Evolutionary conservation across 768 basidiomycete species (phyloP).

Genomic region (Lentinula aciculospora): DNA sequence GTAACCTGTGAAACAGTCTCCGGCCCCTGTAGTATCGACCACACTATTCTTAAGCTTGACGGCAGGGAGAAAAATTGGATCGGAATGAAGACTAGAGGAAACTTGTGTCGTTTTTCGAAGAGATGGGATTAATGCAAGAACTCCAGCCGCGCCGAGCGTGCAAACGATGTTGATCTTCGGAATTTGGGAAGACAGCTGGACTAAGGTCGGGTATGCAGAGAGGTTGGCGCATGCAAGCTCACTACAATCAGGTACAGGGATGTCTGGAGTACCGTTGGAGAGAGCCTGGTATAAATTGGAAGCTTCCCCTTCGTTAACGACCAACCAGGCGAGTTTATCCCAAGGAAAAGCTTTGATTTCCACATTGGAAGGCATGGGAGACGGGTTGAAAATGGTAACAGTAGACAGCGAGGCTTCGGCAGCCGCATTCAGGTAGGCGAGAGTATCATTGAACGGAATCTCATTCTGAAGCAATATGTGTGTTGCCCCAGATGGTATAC

Average conservation of each 20-base stretch:
- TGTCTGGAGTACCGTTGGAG: not conserved
- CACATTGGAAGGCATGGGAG: conserved; percentile 39
- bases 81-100: conserved; percentile 5
- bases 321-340: conserved; percentile 45
- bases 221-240: conserved; percentile 15
- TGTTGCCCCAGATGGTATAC: conserved; percentile 29
- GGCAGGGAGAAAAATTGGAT: conserved; percentile 38
- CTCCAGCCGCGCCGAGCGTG: conserved; percentile 49
- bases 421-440: conserved; percentile 27
- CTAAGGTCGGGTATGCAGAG: conserved; percentile 12
- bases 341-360: conserved; percentile 44
- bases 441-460: conserved; percentile 38
- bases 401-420: conserved; percentile 14
- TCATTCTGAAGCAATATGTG: conserved; percentile 60
- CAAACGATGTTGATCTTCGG: conserved; percentile 44
- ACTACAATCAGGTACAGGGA: conserved; percentile 15
- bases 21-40: conserved; percentile 57
- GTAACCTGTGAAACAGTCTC: conserved; percentile 61
- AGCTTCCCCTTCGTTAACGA: conserved; percentile 52
- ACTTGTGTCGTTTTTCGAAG: conserved; percentile 11
- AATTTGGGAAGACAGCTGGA: conserved; percentile 17
- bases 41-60: conserved; percentile 32
- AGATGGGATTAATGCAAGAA: conserved; percentile 34
- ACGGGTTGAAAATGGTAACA: conserved; percentile 48
- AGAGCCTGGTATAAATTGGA: conserved; percentile 25